Percentiles rank a stretch among this genome's conserved stretches.
Evolutionary conservation across 768 basidiomycete genomes (phyloP).

Genomic region (Lactarius pseudohatsudake): DNA sequence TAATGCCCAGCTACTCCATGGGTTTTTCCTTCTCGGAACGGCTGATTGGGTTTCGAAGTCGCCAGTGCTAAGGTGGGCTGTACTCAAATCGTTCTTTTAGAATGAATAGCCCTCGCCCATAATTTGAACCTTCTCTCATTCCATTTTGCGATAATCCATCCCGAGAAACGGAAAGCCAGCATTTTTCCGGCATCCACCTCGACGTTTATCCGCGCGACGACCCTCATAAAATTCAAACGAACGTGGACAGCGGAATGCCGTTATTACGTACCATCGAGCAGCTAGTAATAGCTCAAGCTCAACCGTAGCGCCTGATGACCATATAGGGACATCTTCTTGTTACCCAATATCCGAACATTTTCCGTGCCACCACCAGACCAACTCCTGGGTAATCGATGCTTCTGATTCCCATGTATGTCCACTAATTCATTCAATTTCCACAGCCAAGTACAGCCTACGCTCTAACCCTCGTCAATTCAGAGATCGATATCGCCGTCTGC

Average conservation of each 20-base stretch:
- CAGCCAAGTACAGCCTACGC: not conserved
- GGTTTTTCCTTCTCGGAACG: not conserved
- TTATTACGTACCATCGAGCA: not conserved
- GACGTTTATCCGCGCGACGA: not conserved
- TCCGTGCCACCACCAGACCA: constrained; percentile 1
- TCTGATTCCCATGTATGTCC: not conserved
- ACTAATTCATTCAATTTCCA: not conserved
- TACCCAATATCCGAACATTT: not conserved
- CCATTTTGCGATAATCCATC: not conserved
- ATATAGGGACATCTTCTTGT: not conserved
- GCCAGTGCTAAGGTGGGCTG: not conserved
- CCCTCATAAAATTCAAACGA: not conserved
- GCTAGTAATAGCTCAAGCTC: not conserved
- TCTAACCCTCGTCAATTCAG: not conserved
- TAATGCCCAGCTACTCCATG: not conserved
- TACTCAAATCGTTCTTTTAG: not conserved
- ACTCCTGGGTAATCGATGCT: not conserved
- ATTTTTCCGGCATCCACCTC: not conserved
- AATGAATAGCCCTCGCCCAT: not conserved
- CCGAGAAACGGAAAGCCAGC: not conserved
- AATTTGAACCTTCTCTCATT: not conserved
- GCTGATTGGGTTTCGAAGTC: not conserved
- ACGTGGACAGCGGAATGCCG: not conserved
- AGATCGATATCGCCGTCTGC: not conserved
- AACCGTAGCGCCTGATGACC: not conserved